Base-by-base conservation (phyloP, 2,329 filamentous ascomycete species). In the Cadophora sp. region DNA sequence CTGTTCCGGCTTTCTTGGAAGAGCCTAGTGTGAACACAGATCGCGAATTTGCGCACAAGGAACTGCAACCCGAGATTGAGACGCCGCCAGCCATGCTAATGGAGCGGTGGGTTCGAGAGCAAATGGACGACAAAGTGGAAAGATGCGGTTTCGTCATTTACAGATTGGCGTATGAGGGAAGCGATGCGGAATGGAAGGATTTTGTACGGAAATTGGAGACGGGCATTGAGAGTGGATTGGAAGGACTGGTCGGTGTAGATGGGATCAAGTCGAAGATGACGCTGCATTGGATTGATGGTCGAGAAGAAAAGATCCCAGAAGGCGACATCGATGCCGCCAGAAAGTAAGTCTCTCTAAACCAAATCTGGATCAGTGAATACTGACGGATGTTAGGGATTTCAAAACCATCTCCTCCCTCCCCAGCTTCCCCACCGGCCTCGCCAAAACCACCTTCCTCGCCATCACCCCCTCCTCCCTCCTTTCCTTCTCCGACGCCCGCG, bases 91-190 rank as follows among this genome's bases (percentile, higher is more conserved):
- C 14, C 5, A 48, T 66, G 29, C 29, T 46, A 3, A 61, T 64
- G 59, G 72, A 72, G 31, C 22, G 51, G 14, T 74, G 72, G 73
- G 67, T 74, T 1, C 62, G 58, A 37, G 62, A 37, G 11, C 59
- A 68, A 46, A 48, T 26, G n/a, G 62, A 58, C 16, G 59, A 71
- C 19, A 64, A 66, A 9, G 34, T 70, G 0, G 68, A 71, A 46
- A 55, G 14, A 12, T 74, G 71, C 61, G 72, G 73, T 4, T 71
- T 73, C 50, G 66, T 74, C 26, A 59, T 71, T 37, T 74, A 74
- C 66, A 50, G 71, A 55, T 24, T 73, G 7, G 51, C 64, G 3
- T 74, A 74, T 53, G 59, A 22, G 0, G 46, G 68, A 27, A 73
- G 24, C 46, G 71, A 73, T 19, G 63, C 67, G 22, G 64, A 72